Base-by-base conservation (phyloP, 129 eudicot species). In the Mikania micrantha region DNA sequence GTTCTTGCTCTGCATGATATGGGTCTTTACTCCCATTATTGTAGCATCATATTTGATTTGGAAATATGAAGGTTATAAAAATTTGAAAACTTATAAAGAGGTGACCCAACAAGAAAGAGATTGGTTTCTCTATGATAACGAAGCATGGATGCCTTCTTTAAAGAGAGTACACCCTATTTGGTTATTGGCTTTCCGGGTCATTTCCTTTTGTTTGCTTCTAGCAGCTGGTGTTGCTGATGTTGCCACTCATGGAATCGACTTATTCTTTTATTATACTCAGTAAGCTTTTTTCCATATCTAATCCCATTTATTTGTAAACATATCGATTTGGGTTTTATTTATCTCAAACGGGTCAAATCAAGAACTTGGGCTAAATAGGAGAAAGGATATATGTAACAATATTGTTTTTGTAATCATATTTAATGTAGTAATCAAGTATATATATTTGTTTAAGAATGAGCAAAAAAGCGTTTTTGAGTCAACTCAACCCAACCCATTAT, bases 131-230 rank as follows among this genome's bases (percentile, higher is more conserved):
- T 62, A 77, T 64, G 79, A 69, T 52, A 76, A 71, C 70, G 87
- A 76, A 66, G 90, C 87, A 53, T 93, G 98, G 96, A 93, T 64
- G 80, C 88, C 98, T 29, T 93, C 90, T 80, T 63, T 86, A 19
- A 78, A 86, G 61, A 75, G 53, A 74, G 71, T 88, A 31, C 89
- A 84, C 27, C 98, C 98, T 7, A 35, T 70, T 19, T 77, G 76
- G 73, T 71, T 93, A 78, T 11, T 93, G 86, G 70, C 31, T 52
- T 93, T 74, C 61, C 82, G 98, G 54, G 47, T 93, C 16, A 31
- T 88, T 45, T 87, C 95, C 4, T 88, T 88, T 71, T 49, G 73
- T 73, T 63, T 82, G 74, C 87, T 86, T 41, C 69, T 82, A 22
- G 71, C 77, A 10, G 82, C 88, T 32, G 70, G 77, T 39, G 68